phyloP scores from a whole-genome alignment of 495 filamentous ascomycete genomes.

The Tuber microsphaerosporum region DNA sequence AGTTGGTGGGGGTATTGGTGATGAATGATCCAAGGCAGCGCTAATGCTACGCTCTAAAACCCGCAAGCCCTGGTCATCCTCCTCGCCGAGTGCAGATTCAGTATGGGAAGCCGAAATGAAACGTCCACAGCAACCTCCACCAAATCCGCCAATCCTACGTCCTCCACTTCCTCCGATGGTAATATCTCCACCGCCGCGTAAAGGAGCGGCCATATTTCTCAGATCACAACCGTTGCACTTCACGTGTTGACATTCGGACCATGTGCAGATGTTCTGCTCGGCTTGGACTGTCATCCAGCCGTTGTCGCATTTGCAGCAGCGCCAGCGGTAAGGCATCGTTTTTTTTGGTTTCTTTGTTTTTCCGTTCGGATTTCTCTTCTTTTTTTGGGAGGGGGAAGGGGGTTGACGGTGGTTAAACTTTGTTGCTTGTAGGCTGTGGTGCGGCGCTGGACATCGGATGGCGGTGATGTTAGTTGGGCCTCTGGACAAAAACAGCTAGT shows the following conservation, averaged over 20 bases:
- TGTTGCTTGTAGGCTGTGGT: neutral
- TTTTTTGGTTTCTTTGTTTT: slow-evolving; percentile 4
- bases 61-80: neutral
- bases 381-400: neutral
- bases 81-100: neutral
- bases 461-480: neutral
- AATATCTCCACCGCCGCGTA: neutral
- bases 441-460: neutral
- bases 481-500: neutral
- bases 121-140: neutral
- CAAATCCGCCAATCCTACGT: neutral
- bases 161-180: neutral
- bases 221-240: slow-evolving; percentile 33
- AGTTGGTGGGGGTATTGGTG: neutral
- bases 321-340: slow-evolving; percentile 32
- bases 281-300: slow-evolving; percentile 34
- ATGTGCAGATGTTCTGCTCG: slow-evolving; percentile 30
- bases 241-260: slow-evolving; percentile 32
- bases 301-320: slow-evolving; percentile 36
- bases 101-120: neutral
- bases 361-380: neutral
- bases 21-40: neutral
- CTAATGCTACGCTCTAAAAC: neutral
- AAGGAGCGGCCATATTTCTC: slow-evolving; percentile 29
- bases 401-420: neutral